Evolutionary conservation across 441 rosid species (phyloP).

Genomic region (Corymbia citriodora): DNA sequence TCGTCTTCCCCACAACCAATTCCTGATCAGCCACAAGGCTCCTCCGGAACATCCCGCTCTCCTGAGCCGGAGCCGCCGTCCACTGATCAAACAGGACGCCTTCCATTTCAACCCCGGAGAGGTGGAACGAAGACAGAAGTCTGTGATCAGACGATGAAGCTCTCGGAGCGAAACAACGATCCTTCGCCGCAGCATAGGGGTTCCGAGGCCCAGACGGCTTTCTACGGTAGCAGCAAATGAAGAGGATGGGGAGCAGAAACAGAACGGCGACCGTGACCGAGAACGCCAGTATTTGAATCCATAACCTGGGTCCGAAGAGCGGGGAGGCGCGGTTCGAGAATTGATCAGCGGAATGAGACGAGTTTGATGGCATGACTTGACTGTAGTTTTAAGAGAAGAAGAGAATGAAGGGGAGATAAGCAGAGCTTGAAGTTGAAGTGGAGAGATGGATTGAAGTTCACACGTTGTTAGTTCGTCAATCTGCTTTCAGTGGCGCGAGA

Average conservation of each 20-base stretch:
- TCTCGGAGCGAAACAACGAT: not conserved
- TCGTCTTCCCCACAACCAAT: conserved; percentile 12
- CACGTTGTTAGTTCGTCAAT: not conserved
- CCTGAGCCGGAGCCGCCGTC: not conserved
- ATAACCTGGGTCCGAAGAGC: conserved; percentile 39
- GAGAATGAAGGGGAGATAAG: not conserved
- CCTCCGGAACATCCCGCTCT: not conserved
- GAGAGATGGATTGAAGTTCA: not conserved
- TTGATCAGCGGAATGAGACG: not conserved
- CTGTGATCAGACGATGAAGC: conserved; percentile 26
- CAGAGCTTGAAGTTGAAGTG: not conserved
- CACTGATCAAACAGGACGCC: conserved; percentile 14
- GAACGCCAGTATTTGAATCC: conserved; percentile 36
- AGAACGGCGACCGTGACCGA: conserved; percentile 7
- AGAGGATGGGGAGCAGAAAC: conserved; percentile 8
- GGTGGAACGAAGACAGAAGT: conserved; percentile 14
- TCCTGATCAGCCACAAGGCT: conserved; percentile 8
- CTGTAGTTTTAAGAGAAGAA: not conserved
- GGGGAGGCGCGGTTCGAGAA: conserved; percentile 35
- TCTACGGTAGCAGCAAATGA: conserved; percentile 19
- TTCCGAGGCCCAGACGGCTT: conserved; percentile 20
- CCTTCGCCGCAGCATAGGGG: conserved; percentile 11
- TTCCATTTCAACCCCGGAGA: conserved; percentile 30
- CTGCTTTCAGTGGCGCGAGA: not conserved
- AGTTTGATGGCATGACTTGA: not conserved